Percentiles rank a stretch among this genome's conserved stretches.
These are phyloP conservation scores for Allium cepa DNA, from an alignment of 106 monocot genomes.

Conservation along the genomic window DNA sequence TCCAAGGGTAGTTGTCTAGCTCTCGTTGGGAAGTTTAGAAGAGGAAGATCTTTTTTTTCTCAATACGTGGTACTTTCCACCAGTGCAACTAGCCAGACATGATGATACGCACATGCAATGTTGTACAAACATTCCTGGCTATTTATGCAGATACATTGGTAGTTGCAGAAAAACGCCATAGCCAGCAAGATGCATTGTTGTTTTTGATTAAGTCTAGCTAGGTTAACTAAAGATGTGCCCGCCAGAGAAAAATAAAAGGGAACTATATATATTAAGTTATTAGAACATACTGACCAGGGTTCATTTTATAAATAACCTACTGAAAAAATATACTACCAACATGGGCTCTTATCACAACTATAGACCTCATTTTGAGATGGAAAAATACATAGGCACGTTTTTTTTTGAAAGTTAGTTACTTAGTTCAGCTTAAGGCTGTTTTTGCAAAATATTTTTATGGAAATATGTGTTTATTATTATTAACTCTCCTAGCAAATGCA, in stretches of 20 bases:
- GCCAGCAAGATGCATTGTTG: conserved; percentile 73
- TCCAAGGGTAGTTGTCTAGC: conserved; percentile 8
- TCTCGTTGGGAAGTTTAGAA: conserved; percentile 65
- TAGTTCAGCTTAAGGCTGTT: no score
- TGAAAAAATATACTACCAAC: no score
- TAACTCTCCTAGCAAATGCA: background rate
- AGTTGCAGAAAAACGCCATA: conserved; percentile 74
- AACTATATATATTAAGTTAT: no score
- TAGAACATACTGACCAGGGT: no score
- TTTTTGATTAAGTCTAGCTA: conserved; percentile 85
- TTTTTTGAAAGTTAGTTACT: no score
- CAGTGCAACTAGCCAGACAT: conserved; percentile 77
- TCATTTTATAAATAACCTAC: no score
- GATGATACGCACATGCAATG: conserved; percentile 80
- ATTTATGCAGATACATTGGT: conserved; percentile 57
- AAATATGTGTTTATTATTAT: background rate
- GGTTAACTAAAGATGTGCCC: conserved; percentile 86
- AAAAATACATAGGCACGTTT: no score
- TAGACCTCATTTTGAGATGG: no score
- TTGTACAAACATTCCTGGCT: conserved; percentile 94
- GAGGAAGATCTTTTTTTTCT: conserved; percentile 56
- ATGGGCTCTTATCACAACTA: no score
- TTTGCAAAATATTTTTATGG: background rate
- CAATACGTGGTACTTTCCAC: conserved; percentile 71
- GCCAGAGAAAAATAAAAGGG: conserved; percentile 12